phyloP scores from a whole-genome alignment of 345 rosid genomes.

The Arabidopsis arenosa region DNA sequence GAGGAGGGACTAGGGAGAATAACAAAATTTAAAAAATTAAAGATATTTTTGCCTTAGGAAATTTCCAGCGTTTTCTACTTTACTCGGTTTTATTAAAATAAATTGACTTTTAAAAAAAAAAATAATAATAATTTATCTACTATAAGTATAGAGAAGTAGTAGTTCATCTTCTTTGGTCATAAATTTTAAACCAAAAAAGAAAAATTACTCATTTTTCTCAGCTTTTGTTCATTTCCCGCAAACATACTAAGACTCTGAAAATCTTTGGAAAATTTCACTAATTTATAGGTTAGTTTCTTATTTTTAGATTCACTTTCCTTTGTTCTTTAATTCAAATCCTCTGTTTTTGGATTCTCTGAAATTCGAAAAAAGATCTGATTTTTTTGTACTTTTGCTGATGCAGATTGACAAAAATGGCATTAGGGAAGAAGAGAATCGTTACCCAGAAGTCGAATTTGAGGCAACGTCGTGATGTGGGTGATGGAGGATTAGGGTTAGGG shows the following conservation, averaged over 20 bases:
- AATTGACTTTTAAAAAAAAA: background rate
- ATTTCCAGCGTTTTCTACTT: constrained; percentile 36
- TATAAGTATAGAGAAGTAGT: constrained; percentile 31
- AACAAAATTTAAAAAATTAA: constrained; percentile 14
- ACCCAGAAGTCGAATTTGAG: constrained; percentile 47
- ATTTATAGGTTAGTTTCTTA: constrained; percentile 19
- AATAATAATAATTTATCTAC: background rate
- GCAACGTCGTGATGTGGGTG: constrained; percentile 32
- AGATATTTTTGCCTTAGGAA: constrained; percentile 36
- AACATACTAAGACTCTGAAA: background rate
- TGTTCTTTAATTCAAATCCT: background rate
- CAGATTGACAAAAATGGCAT: constrained; percentile 51
- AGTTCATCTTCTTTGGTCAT: constrained; percentile 16
- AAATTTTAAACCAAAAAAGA: constrained; percentile 13
- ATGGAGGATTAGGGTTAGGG: constrained; percentile 46
- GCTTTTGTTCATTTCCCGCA: constrained; percentile 19
- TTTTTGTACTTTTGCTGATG: background rate
- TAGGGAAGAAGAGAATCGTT: constrained; percentile 50
- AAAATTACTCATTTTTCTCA: constrained; percentile 41
- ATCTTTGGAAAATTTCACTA: constrained; percentile 11
- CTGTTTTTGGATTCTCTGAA: constrained; percentile 23
- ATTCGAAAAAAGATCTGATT: constrained; percentile 22
- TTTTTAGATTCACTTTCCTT: background rate
- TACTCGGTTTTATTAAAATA: constrained; percentile 11
- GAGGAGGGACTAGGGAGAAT: background rate